Evolutionary conservation across 306 rosid species (phyloP).

Genomic region (Prunus campanulata): DNA sequence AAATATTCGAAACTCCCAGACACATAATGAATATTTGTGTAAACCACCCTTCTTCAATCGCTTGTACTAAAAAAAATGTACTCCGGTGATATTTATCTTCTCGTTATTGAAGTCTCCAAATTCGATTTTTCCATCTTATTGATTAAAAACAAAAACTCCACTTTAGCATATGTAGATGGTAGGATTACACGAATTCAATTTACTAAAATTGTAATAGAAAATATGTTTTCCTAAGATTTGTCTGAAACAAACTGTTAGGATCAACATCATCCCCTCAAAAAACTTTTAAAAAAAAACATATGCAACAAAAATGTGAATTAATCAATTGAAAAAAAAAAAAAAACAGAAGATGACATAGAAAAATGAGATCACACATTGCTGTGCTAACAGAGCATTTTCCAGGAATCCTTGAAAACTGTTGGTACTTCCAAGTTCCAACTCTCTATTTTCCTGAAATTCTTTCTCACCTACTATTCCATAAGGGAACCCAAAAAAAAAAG

Average conservation of each 20-base stretch:
- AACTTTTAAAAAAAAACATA: background rate
- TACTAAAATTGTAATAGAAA: background rate
- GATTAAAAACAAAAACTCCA: no score
- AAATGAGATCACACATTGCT: conserved; percentile 53
- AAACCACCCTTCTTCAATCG: accelerated
- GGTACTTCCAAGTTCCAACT: conserved; percentile 36
- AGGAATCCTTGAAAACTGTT: conserved; percentile 65
- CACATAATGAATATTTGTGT: no score
- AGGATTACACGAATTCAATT: no score
- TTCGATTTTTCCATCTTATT: no score
- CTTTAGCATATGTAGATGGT: no score
- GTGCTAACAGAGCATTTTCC: conserved; percentile 54
- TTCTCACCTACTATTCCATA: conserved; percentile 13
- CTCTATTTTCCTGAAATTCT: conserved; percentile 27
- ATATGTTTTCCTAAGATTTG: no score
- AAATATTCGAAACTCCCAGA: accelerated
- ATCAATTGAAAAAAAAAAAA: background rate
- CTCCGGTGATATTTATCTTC: no score
- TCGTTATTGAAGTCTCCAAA: no score
- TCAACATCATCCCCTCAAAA: background rate
- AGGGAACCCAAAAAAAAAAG: background rate
- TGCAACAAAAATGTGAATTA: background rate
- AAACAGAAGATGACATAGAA: conserved; percentile 25
- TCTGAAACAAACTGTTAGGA: background rate
- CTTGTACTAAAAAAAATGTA: no score